Base-by-base conservation (phyloP, 179 eudicot genomes). In the Beta lomatogona region DNA sequence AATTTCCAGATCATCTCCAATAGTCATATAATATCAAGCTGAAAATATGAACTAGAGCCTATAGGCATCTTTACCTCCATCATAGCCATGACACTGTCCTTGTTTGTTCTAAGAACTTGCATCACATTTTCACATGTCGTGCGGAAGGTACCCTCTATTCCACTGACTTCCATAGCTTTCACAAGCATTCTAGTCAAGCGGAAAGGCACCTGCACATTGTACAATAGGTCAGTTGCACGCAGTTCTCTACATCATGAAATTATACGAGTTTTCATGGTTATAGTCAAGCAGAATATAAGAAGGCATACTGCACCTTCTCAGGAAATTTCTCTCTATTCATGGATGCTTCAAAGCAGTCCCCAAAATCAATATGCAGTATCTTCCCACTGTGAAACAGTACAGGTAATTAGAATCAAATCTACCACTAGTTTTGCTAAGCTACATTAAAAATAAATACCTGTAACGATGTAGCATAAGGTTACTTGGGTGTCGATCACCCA, bases 71-170 rank as follows among this genome's bases (percentile, higher is more conserved):
- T 25, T 90, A 96, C 99, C 99, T 97, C 99, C 99, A 97, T 97
- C 99, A 97, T 94, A 80, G 99, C 99, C 99, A 97, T 94, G 85
- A 97, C 98, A 86, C 99, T 94, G 76, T 97, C 97, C 88, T 91
- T 97, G 73, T 97, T 90, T 44, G 97, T 89, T 78, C 99, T 89
- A 22, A 97, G 93, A 82, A 97, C 99, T 86, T 94, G 93, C 99
- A 97, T 93, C 85, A 97, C 99, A 87, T 91, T 97, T 89, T 97
- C 99, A 71, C 99, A 97, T 9, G 99, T 97, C 59, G 95, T 94
- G 55, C 97, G 98, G 86, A 97, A 97, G 86, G 93, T 94, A 76
- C 99, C 99, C 85, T 97, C 99, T 53, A 97, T 91, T 66, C 98
- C 99, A 82, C 99, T 94, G 76, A 97, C 99, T 85, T 94, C 98